Evolutionary conservation across 2,329 filamentous ascomycete genomes (phyloP).

Genomic region (Botrytis galanthina): DNA sequence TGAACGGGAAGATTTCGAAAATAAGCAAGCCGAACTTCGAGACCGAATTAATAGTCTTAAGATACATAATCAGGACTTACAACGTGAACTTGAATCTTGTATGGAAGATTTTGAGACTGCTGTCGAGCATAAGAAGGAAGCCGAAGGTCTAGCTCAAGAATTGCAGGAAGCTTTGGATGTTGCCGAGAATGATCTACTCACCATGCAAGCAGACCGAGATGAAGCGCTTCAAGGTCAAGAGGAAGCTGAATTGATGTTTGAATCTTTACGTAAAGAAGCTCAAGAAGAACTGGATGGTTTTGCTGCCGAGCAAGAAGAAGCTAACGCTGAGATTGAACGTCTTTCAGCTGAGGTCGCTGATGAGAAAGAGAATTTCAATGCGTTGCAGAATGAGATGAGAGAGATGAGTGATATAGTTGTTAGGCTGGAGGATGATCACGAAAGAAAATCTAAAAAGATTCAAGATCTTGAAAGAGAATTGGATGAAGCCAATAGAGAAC

Average conservation of each 20-base stretch:
- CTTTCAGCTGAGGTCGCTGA: constrained; percentile 71
- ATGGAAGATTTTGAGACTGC: constrained; percentile 76
- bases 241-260: constrained; percentile 58
- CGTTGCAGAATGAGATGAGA: constrained; percentile 92
- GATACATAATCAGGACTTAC: constrained; percentile 84
- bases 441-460: constrained; percentile 74
- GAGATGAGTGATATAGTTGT: constrained; percentile 84
- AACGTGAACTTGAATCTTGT: constrained; percentile 76
- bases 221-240: constrained; percentile 70
- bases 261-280: constrained; percentile 59
- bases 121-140: constrained; percentile 59
- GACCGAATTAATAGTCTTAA: constrained; percentile 85
- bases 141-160: constrained; percentile 56
- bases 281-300: constrained; percentile 65
- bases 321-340: constrained; percentile 66
- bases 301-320: constrained; percentile 70
- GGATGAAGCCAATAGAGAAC: constrained; percentile 78
- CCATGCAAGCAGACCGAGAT: constrained; percentile 79
- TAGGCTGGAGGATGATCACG: constrained; percentile 84
- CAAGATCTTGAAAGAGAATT: constrained; percentile 81
- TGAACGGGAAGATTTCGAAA: constrained; percentile 84
- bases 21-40: constrained; percentile 75
- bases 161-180: constrained; percentile 80
- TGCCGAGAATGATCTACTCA: constrained; percentile 75
- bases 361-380: constrained; percentile 81